Conservation (phyloP, 371 early-diverging fungal genomes). For the Mycotypha africana region DNA sequence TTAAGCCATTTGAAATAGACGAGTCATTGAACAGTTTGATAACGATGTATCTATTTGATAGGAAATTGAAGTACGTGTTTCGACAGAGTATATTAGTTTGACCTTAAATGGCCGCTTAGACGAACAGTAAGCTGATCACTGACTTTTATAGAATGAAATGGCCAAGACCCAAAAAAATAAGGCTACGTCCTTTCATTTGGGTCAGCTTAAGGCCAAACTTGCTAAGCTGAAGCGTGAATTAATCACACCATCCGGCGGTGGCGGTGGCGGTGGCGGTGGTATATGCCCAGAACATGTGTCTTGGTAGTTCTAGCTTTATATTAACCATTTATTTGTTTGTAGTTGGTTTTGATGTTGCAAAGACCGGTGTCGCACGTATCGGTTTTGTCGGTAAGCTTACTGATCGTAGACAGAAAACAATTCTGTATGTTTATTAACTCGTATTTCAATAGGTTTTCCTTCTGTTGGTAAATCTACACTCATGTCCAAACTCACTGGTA, state of each 20-base stretch:
- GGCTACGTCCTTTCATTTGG: constrained; percentile 98
- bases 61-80: constrained; percentile 56
- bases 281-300: constrained; percentile 4
- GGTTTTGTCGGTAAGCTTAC: constrained; percentile 75
- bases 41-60: constrained; percentile 6
- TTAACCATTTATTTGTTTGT: background rate
- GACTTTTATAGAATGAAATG: constrained; percentile 50
- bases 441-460: constrained; percentile 80
- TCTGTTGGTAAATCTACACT: constrained; percentile 97
- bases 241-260: constrained; percentile 76
- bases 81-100: constrained; percentile 29
- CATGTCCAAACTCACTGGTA: constrained; percentile 97
- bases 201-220: constrained; percentile 97
- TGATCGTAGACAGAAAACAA: background rate
- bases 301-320: constrained; percentile 3
- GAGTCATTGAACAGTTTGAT: background rate
- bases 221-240: constrained; percentile 96
- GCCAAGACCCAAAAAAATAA: constrained; percentile 75
- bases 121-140: no score
- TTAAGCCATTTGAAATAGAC: background rate
- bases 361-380: constrained; percentile 95
- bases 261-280: constrained; percentile 78
- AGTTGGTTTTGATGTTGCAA: constrained; percentile 95
- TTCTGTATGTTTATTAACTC: background rate
- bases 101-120: no score